A percentile compares a stretch with the other conserved stretches of the same genome.
Evolutionary conservation across 1,284 basidiomycete genomes (phyloP).

Genomic region (Volvariella surrecta): DNA sequence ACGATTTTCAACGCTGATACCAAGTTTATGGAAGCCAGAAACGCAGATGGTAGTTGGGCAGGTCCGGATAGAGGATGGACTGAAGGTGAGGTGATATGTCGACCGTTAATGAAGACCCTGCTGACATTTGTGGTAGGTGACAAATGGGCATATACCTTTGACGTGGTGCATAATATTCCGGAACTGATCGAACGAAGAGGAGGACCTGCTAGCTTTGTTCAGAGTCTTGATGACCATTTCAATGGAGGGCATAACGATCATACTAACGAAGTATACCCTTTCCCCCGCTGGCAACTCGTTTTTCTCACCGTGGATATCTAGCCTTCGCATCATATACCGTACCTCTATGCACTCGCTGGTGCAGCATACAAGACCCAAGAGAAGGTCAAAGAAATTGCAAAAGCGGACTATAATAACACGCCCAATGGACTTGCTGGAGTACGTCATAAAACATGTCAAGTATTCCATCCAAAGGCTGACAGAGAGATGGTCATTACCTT

Average conservation of each 20-base stretch:
- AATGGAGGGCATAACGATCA: slow-evolving; percentile 78
- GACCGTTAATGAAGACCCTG: too few species aligned
- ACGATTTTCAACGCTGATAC: slow-evolving; percentile 66
- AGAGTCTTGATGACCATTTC: slow-evolving; percentile 71
- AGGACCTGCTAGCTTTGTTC: slow-evolving; percentile 55
- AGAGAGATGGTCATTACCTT: neutral
- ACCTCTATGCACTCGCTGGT: slow-evolving; percentile 68
- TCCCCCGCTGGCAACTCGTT: neutral
- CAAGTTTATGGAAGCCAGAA: slow-evolving; percentile 77
- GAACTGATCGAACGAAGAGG: slow-evolving; percentile 58
- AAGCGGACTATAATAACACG: slow-evolving; percentile 57
- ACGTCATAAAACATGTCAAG: slow-evolving; percentile 12
- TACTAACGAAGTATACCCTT: slow-evolving; percentile 58
- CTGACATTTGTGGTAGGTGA: slow-evolving; percentile 35
- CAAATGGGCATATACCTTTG: slow-evolving; percentile 78
- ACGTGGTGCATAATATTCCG: slow-evolving; percentile 66
- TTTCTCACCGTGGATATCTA: slow-evolving; percentile 15
- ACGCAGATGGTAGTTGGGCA: slow-evolving; percentile 63
- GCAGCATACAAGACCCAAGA: slow-evolving; percentile 64
- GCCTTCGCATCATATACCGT: slow-evolving; percentile 80
- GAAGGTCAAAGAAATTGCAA: slow-evolving; percentile 59
- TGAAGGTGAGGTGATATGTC: slow-evolving; percentile 48
- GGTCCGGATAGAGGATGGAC: slow-evolving; percentile 69
- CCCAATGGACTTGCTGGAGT: slow-evolving; percentile 65
- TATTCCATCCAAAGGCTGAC: too few species aligned